Evolutionary conservation across 176 grass and related monocot genomes (phyloP), one percentile per base, ranked within the genome.

Genomic region (Chloris gayana): DNA sequence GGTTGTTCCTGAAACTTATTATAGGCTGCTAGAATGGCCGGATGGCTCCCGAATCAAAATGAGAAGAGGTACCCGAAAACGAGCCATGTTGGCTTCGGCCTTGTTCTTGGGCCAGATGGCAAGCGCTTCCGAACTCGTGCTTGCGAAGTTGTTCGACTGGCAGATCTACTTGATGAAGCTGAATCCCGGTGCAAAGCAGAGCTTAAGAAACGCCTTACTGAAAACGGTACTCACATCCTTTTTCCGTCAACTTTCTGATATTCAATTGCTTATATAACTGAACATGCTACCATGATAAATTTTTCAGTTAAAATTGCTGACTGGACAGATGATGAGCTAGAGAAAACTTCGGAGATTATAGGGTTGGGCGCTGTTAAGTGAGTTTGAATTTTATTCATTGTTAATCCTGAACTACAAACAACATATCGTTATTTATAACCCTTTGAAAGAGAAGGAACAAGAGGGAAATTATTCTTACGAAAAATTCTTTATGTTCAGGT

Each of bases 351-450:
- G 33, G 90, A 93, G 69, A 92, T 90, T 22, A 81, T 98, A 86
- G 95, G 90, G 83, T 98, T 95, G 93, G 92, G 95, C 7, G 95
- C 92, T 81, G 81, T 95, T 74, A 98, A 95, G 92, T 95, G 87
- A 73, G 90, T 91, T 38, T 70, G 19, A 53, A 67, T 11, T 80
- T 69, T 67, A 3, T 57, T 37, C 35, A 37, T 37, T 37, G 35
- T 37, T 4, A 37, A 37, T 24, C 6, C 76, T 75, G 76, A 87
- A 50, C 13, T 54, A 74, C 58, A 54, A 56, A n/a, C 7, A 25
- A 69, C 53, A 42, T 38, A 39, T 31, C 24, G 74, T 74, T 41
- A 79, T 62, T 80, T 9, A 15, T 44, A 68, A 51, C 74, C 7
- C 21, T 38, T 45, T 62, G 39, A 51, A 44, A 44, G 9, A 44